These are phyloP conservation scores for Panicum virgatum DNA, from an alignment of 202 grass and related monocot genomes.

Conservation along the genomic window DNA sequence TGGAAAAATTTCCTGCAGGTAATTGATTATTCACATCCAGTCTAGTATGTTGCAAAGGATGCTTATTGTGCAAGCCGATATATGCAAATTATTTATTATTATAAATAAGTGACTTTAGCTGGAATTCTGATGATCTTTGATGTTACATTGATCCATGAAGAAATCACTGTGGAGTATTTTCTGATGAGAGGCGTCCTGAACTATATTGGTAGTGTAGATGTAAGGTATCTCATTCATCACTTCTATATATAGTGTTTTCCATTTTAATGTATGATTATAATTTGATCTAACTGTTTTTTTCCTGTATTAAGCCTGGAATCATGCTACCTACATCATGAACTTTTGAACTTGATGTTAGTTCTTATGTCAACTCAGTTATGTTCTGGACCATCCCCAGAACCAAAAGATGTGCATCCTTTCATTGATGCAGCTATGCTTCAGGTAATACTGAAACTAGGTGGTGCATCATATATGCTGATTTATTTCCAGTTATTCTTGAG, in stretches of 20 bases:
- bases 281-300: slow-evolving; percentile 52
- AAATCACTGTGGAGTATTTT: slow-evolving; percentile 72
- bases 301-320: slow-evolving; percentile 68
- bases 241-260: slow-evolving; percentile 27
- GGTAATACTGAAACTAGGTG: slow-evolving; percentile 56
- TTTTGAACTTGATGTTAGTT: slow-evolving; percentile 95
- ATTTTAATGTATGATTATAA: background rate
- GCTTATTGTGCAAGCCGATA: background rate
- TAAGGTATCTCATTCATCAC: slow-evolving; percentile 74
- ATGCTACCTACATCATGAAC: slow-evolving; percentile 90
- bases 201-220: slow-evolving; percentile 82
- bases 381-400: slow-evolving; percentile 91
- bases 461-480: slow-evolving; percentile 29
- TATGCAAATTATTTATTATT: background rate
- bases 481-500: slow-evolving; percentile 31
- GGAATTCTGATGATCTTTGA: slow-evolving; percentile 4
- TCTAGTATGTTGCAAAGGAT: slow-evolving; percentile 5
- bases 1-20: slow-evolving; percentile 81
- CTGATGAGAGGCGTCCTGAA: slow-evolving; percentile 77
- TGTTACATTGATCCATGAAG: slow-evolving; percentile 47
- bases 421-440: slow-evolving; percentile 95
- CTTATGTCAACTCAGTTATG: slow-evolving; percentile 98
- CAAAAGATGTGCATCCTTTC: slow-evolving; percentile 95
- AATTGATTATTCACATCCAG: slow-evolving; percentile 29
- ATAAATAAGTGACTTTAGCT: background rate